These are phyloP conservation scores for Cladosporium sp. DNA, from an alignment of 2,329 filamentous ascomycete genomes.

Conservation along the genomic window DNA sequence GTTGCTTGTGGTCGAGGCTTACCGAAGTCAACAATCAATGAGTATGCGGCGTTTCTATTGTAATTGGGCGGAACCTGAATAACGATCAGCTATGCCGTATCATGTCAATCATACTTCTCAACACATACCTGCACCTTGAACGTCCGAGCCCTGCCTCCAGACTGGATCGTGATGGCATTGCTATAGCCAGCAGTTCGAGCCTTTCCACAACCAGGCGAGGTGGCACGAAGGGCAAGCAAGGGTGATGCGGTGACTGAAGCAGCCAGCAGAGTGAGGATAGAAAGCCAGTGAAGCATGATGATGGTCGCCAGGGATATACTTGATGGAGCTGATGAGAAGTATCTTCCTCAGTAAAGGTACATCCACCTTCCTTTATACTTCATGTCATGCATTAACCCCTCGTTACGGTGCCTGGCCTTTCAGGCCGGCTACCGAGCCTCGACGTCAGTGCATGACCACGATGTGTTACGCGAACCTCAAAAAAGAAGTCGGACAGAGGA, in stretches of 20 bases:
- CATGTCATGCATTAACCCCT: too few species aligned
- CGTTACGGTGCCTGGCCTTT: neutral
- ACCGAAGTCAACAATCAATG: constrained; percentile 48
- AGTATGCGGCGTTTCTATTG: constrained; percentile 15
- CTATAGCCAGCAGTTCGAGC: neutral
- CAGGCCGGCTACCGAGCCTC: neutral
- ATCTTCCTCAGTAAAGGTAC: neutral
- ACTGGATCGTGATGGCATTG: neutral
- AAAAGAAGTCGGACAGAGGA: neutral
- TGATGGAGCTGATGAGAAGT: neutral
- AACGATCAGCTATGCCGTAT: neutral
- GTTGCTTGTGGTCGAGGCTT: constrained; percentile 21
- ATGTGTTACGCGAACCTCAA: neutral
- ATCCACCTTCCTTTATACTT: neutral
- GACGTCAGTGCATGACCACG: neutral
- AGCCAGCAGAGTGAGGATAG: neutral
- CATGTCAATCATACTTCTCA: too few species aligned
- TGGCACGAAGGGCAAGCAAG: neutral
- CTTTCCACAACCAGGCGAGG: neutral
- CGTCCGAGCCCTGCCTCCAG: neutral
- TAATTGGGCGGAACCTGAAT: neutral
- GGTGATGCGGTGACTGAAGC: neutral
- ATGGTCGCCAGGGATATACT: neutral
- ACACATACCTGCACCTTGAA: neutral
- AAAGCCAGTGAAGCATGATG: neutral